Base-by-base conservation (phyloP, 208 protist species). In the Phytomonas serpens region DNA sequence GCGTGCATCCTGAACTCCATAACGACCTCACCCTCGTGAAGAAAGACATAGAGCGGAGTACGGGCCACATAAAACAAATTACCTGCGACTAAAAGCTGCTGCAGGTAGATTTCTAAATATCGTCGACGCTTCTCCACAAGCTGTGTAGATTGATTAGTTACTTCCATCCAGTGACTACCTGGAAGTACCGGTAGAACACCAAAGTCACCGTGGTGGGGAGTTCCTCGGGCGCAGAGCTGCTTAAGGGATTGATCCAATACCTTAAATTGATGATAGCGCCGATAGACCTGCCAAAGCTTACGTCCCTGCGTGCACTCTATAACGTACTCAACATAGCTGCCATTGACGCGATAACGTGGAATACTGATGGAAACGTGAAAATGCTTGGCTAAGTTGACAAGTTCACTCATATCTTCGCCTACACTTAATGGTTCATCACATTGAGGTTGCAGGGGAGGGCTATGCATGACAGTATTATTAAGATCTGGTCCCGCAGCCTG, bases 211-310 rank as follows among this genome's bases (percentile, higher is more conserved):
- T 90, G 84, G 67, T 79, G 71, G 67, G 30, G 72, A 73, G 42
- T 82, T 66, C 36, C 73, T 68, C 23, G 66, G 40, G 63, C 66
- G 71, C 86, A 94, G 7, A 88, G 69, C 51, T 88, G 81, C n/a
- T 75, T 73, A 37, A 95, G 81, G 33, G 76, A 77, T 27, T 85
- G 83, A 63, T 93, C 86, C 29, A 95, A 80, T 4, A 74, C 51
- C 62, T 90, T 93, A 61, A 95, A 95, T 75, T 92, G 86, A 42
- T 95, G 87, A 66, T 95, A 95, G 23, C 90, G 87, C 9, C 90
- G 79, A 74, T 87, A 90, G 27, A 95, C 87, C 0, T 84, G 80
- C 85, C 87, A 93, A 10, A 73, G 70, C 52, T 73, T 72, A 68
- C 75, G 73, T 62, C 64, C 82, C 36, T 70, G 75, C 29, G 77